These are phyloP conservation scores for Pinus albicaulis DNA, from an alignment of 75 land plant genomes.

Conservation along the genomic window DNA sequence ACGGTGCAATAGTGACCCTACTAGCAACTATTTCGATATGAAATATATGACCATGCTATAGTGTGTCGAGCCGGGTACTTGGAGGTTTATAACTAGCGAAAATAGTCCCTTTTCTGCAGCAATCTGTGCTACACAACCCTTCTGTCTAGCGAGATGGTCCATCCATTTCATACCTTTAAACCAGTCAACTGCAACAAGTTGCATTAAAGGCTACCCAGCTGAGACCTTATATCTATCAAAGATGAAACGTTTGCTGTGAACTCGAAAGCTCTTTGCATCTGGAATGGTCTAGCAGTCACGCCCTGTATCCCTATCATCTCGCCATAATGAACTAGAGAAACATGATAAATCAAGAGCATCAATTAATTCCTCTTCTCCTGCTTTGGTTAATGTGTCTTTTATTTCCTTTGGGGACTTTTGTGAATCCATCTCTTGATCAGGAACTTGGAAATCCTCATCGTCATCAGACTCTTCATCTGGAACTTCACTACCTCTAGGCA, in stretches of 20 bases:
- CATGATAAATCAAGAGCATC: constrained; percentile 61
- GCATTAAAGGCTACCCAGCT: constrained; percentile 77
- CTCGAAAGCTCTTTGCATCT: constrained; percentile 74
- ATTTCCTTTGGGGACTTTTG: constrained; percentile 25
- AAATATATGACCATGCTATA: too few relatives aligned
- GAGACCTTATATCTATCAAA: constrained; percentile 74
- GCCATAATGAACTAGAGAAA: constrained; percentile 61
- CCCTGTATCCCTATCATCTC: constrained; percentile 56
- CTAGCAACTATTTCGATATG: too few relatives aligned
- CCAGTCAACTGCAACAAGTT: constrained; percentile 95
- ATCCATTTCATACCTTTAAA: constrained; percentile 76
- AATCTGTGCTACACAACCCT: constrained; percentile 87
- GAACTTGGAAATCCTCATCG: constrained; percentile 64
- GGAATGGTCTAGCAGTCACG: constrained; percentile 82
- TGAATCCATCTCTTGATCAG: constrained; percentile 32
- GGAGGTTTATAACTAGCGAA: too few relatives aligned
- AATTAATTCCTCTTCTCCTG: constrained; percentile 36
- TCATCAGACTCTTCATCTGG: constrained; percentile 86
- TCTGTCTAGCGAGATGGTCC: constrained; percentile 86
- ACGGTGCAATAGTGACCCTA: too few relatives aligned
- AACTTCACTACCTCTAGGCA: constrained; percentile 31
- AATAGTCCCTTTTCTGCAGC: too few relatives aligned
- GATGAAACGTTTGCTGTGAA: constrained; percentile 68
- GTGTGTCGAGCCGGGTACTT: too few relatives aligned
- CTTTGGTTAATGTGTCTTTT: constrained; percentile 23